Base-by-base conservation (phyloP, 2,329 filamentous ascomycete species). In the Clonostachys byssicola region DNA sequence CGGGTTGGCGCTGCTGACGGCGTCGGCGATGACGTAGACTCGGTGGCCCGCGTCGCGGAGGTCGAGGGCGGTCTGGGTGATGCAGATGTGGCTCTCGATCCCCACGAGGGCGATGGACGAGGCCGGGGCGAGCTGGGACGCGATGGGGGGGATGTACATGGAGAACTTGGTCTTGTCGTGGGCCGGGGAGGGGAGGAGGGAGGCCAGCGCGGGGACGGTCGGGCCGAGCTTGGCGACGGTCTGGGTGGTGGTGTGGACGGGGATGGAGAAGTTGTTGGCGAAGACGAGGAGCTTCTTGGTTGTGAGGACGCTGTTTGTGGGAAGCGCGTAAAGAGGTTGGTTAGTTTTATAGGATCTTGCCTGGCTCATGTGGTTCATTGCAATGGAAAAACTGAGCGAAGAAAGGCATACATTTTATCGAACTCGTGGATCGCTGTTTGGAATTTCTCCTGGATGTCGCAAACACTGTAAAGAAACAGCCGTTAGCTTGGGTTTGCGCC, bases 391-490 rank as follows among this genome's bases (percentile, higher is more conserved):
- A 45, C 41, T 3, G 42, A 40, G 36, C 10, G 33, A 8, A 34
- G 34, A 8, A 33, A 41, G 42, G 62, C 72, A 49, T 74, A 89
- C 84, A 96, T 79, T 63, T 88, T 90, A 53, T 89, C 81, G 62
- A 92, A 96, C 62, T 95, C 85, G 70, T 86, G 81, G 58, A 97
- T 96, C 47, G 85, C 86, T 9, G 75, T 74, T 51, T 89, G 81
- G 70, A 97, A 97, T 66, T 91, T 95, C 56, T 96, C 92, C 71
- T 97, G 92, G 53, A 97, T 77, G 62, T 97, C 92, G 72, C 92
- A 97, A 62, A 97, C 81, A 60, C 92, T 96, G 47, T 20, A 16
- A 7, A 5, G 39, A 40, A 33, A 34, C 9, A 34, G 17, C 33
- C 7, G 12, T 33, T n/a, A 30, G 23, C 23, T 30, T 30, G 8